Conservation (phyloP, 176 grass and related monocot genomes). For the Juncus effusus region DNA sequence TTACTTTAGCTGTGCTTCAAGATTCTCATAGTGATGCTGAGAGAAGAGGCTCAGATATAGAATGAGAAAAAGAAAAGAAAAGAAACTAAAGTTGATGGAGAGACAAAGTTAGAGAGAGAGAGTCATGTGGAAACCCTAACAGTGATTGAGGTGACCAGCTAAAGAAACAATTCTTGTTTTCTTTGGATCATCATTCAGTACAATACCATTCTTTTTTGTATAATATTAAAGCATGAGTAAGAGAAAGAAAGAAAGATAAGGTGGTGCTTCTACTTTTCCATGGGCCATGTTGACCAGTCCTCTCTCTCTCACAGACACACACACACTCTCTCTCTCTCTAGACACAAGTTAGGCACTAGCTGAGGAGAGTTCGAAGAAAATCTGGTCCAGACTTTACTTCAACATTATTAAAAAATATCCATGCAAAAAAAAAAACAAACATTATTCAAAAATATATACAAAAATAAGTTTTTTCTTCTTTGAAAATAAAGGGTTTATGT, state of each 20-base stretch:
- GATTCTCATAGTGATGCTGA: slow-evolving; percentile 36
- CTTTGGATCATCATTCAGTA: slow-evolving; percentile 13
- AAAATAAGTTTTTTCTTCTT: too few relatives aligned
- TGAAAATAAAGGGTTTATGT: too few relatives aligned
- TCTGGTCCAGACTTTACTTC: too few relatives aligned
- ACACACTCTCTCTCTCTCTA: not conserved
- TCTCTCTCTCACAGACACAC: not conserved
- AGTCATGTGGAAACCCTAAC: slow-evolving; percentile 40
- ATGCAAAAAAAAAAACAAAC: too few relatives aligned
- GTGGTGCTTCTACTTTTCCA: slow-evolving; percentile 24
- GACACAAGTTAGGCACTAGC: too few relatives aligned
- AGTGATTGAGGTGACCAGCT: slow-evolving; percentile 31
- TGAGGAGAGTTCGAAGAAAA: too few relatives aligned
- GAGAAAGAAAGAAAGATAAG: slow-evolving; percentile 12
- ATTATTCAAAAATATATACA: too few relatives aligned
- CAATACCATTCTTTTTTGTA: slow-evolving; percentile 22
- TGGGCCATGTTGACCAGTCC: slow-evolving; percentile 33
- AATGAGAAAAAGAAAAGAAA: slow-evolving; percentile 30
- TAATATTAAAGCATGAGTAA: not conserved
- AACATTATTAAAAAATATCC: too few relatives aligned
- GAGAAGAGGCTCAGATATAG: slow-evolving; percentile 21
- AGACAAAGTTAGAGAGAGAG: slow-evolving; percentile 27
- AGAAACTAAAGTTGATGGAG: slow-evolving; percentile 26
- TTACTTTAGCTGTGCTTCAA: slow-evolving; percentile 36
- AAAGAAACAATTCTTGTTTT: slow-evolving; percentile 19